These are phyloP conservation scores for Solanum aculeatissimum DNA, from an alignment of 305 asterid species.

Conservation along the genomic window DNA sequence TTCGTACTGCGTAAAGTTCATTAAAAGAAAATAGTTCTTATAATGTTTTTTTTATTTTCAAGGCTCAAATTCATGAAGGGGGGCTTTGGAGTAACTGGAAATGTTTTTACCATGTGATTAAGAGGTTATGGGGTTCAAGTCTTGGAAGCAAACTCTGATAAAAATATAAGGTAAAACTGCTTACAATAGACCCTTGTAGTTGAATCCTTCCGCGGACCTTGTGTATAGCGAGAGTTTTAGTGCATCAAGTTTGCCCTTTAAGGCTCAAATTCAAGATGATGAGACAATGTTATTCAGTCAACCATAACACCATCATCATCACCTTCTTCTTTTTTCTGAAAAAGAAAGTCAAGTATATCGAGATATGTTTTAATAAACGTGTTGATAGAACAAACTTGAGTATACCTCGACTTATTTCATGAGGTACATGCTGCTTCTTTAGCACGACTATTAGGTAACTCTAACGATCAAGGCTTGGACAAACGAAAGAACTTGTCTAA, in stretches of 20 bases:
- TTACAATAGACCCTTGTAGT: too few relatives aligned
- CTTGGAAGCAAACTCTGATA: too few relatives aligned
- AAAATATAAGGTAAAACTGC: too few relatives aligned
- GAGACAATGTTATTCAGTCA: neutral
- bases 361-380: neutral
- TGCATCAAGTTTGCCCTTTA: too few relatives aligned
- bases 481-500: neutral
- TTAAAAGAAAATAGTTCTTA: neutral
- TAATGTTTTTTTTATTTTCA: neutral
- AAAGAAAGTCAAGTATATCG: neutral
- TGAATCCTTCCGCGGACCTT: too few relatives aligned
- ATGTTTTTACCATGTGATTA: too few relatives aligned
- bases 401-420: neutral
- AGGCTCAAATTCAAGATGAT: neutral
- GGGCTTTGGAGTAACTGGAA: too few relatives aligned
- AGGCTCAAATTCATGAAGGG: neutral
- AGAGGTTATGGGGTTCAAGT: too few relatives aligned
- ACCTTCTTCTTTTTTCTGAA: neutral
- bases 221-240: too few relatives aligned
- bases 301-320: neutral
- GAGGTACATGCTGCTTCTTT: neutral
- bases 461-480: neutral
- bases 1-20: fast-evolving
- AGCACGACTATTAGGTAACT: neutral
- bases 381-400: fast-evolving